Conservation (phyloP, 345 rosid species). For the Aquilaria malaccensis region DNA sequence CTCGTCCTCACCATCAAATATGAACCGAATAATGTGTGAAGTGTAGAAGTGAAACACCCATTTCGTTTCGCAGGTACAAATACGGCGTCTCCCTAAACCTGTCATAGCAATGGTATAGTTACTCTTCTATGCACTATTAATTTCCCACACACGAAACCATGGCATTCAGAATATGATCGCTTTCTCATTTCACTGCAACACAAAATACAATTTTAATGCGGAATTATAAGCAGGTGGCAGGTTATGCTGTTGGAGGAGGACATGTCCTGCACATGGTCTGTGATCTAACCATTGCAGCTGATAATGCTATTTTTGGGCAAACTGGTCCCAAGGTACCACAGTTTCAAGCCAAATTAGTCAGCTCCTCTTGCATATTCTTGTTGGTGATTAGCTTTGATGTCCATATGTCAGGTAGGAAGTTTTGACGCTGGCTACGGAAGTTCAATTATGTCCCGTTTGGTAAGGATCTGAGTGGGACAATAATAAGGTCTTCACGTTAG, state of each 20-base stretch:
- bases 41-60: not conserved
- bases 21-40: not conserved
- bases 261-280: slow-evolving; percentile 93
- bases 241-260: slow-evolving; percentile 97
- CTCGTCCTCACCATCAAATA: no score
- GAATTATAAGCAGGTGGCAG: slow-evolving; percentile 59
- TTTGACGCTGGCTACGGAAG: slow-evolving; percentile 99
- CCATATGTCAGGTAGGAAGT: slow-evolving; percentile 76
- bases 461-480: slow-evolving; percentile 17
- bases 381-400: not conserved
- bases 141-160: not conserved
- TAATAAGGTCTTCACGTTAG: not conserved
- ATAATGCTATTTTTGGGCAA: slow-evolving; percentile 88
- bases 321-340: slow-evolving; percentile 85
- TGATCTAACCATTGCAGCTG: slow-evolving; percentile 91
- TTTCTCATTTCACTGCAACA: no score
- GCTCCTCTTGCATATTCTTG: not conserved
- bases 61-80: slow-evolving; percentile 52
- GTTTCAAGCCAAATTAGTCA: no score
- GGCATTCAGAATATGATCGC: no score
- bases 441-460: slow-evolving; percentile 95
- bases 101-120: slow-evolving; percentile 82
- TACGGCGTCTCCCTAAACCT: slow-evolving; percentile 92
- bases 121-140: not conserved
- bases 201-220: no score